phyloP scores from a whole-genome alignment of 257 asterid species.

The Thymus quinquecostatus region DNA sequence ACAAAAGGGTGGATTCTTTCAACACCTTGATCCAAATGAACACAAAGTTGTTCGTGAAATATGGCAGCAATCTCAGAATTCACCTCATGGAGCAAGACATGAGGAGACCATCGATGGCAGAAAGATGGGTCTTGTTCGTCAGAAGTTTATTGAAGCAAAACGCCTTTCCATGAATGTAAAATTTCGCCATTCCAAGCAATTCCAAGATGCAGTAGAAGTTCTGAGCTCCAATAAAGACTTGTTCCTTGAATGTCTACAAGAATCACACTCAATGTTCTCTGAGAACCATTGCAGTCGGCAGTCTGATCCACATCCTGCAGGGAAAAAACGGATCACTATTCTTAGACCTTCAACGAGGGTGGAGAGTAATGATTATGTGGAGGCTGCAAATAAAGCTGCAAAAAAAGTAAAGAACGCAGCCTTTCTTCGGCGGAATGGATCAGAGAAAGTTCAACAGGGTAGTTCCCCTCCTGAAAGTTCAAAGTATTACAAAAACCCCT shows the following conservation, averaged over 20 bases:
- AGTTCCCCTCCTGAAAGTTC: slow-evolving; percentile 49
- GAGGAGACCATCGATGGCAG: slow-evolving; percentile 44
- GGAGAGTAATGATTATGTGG: slow-evolving; percentile 46
- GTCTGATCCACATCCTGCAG: slow-evolving; percentile 63
- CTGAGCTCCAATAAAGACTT: slow-evolving; percentile 81
- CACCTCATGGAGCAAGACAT: slow-evolving; percentile 50
- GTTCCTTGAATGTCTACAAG: slow-evolving; percentile 85
- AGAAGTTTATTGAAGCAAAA: slow-evolving; percentile 86
- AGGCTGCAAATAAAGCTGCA: slow-evolving; percentile 45
- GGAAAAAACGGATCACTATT: slow-evolving; percentile 82
- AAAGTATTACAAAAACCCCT: slow-evolving; percentile 46
- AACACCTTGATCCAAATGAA: slow-evolving; percentile 48
- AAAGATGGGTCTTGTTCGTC: slow-evolving; percentile 82
- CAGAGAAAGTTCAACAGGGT: slow-evolving; percentile 41
- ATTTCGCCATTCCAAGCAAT: slow-evolving; percentile 76
- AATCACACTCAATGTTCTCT: slow-evolving; percentile 67
- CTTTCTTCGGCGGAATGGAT: slow-evolving; percentile 36
- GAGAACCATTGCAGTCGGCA: slow-evolving; percentile 54
- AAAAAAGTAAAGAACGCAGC: slow-evolving; percentile 40
- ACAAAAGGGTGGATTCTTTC: slow-evolving; percentile 57
- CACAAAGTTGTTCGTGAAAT: slow-evolving; percentile 65
- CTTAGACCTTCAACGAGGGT: slow-evolving; percentile 79
- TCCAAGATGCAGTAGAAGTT: slow-evolving; percentile 87
- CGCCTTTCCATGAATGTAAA: slow-evolving; percentile 73
- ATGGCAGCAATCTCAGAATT: slow-evolving; percentile 56